Base-by-base conservation (phyloP, 306 rosid species). In the Acacia melanoxylon region DNA sequence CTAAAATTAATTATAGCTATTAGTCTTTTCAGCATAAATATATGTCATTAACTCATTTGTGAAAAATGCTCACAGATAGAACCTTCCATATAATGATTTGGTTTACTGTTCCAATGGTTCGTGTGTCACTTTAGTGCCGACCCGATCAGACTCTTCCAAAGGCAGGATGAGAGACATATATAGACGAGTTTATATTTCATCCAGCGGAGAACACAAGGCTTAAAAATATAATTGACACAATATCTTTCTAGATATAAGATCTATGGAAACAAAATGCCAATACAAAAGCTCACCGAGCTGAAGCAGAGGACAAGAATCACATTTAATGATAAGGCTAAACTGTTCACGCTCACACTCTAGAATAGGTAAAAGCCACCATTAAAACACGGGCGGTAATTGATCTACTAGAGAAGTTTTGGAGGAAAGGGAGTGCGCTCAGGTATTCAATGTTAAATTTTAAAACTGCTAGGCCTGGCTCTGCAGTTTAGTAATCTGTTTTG, bases 401-500 rank as follows among this genome's bases (percentile, higher is more conserved):
- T 37, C n/a, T 19, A 68, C 22, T 20, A 37, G 73, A 8, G 8
- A 79, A 31, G 78, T 70, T 74, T 68, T 11, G 11, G 19, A 51
- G 51, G 51, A 68, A 24, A 70, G 14, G 24, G 61, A 42, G 22
- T 33, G 75, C 40, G 31, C 29, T 62, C 31, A 2, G 61, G 69
- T 71, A 85, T 61, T 69, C 40, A 25, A 63, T 25, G n/a, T 71
- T 5, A 17, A 61, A 41, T 62, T 33, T 68, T 73, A 72, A 78
- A 85, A 75, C 41, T 52, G 52, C 77, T 54, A 68, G 44, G 48
- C 75, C 51, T 71, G 37, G 54, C 46, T 45, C 61, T 45, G 59
- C 29, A 54, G 54, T 41, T 65, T 15, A 82, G 14, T 10, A 20
- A 71, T 16, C 49, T 62, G 20, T 13, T 66, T 49, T 52, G 44